phyloP scores from a whole-genome alignment of 768 basidiomycete genomes.

The Myochromella boudieri region DNA sequence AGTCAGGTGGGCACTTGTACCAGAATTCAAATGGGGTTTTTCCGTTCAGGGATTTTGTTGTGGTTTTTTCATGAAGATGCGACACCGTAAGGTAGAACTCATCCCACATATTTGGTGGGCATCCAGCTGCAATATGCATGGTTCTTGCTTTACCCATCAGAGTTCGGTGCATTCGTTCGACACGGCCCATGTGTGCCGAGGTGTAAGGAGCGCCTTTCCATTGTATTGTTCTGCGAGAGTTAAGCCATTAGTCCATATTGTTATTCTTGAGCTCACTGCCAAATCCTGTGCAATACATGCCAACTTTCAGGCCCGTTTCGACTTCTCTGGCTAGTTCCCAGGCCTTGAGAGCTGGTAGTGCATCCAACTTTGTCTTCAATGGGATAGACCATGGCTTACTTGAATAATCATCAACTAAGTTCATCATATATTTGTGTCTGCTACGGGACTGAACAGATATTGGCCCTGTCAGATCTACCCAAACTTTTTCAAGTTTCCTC shows the following conservation, averaged over 20 bases:
- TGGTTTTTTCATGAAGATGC: constrained; percentile 7
- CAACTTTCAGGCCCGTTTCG: constrained; percentile 12
- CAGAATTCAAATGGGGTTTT: constrained; percentile 21
- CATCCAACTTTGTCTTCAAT: constrained; percentile 25
- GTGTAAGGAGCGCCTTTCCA: constrained; percentile 26
- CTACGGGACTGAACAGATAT: constrained; percentile 18
- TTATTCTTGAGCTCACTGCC: constrained; percentile 23
- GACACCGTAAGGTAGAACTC: constrained; percentile 26
- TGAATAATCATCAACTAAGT: constrained; percentile 33
- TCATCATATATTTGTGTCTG: constrained; percentile 14
- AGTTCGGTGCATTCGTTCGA: constrained; percentile 31
- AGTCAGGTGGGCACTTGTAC: constrained; percentile 19
- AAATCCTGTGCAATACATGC: constrained; percentile 8
- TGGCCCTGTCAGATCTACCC: constrained; percentile 29
- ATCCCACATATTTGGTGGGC: constrained; percentile 26
- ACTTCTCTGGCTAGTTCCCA: constrained; percentile 27
- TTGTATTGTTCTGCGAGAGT: constrained; percentile 8
- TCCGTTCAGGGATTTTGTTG: not conserved
- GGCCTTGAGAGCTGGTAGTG: constrained; percentile 18
- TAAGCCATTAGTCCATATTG: constrained; percentile 14
- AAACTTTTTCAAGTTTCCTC: constrained; percentile 26
- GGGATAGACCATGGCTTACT: constrained; percentile 30
- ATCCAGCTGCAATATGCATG: constrained; percentile 21
- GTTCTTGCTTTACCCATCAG: constrained; percentile 25
- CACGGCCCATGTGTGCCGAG: constrained; percentile 33